Evolutionary conservation across 2,329 filamentous ascomycete species (phyloP), one percentile per base, ranked within the genome.

Genomic region (Pseudogymnoascus sp.): DNA sequence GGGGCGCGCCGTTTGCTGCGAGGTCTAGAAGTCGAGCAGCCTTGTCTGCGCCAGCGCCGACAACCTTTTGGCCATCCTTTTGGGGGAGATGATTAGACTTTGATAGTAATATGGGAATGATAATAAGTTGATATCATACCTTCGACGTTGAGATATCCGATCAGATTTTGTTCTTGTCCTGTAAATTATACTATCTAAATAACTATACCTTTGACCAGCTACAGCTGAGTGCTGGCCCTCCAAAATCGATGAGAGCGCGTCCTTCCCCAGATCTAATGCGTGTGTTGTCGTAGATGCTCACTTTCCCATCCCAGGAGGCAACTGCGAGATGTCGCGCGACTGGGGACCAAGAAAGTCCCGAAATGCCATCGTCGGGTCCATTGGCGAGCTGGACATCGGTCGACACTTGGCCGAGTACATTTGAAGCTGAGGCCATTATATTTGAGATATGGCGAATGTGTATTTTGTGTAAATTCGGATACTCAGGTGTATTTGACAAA

Each of bases 221-320:
- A 65, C 88, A 87, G 71, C 85, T 89, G 64, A 99, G 77, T 2
- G 96, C 92, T 2, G 92, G 91, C 43, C 82, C 90, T 66, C 90
- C 87, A 75, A 95, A 90, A 67, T 95, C 89, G 71, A 94, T 94
- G 62, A 88, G 78, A 64, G 91, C 91, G 70, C 92, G 93, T 53
- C 91, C 91, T 72, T 91, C 85, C 71, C 89, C 83, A 71, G 89
- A 82, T 43, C 91, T 91, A 66, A 84, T 85, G 61, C 76, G 77
- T 66, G 87, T 85, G 71, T 97, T 91, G 74, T 97, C 91, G 77
- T 97, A 99, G 72, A 99, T 93, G 71, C 92, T 88, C 65, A 97
- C 91, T 74, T 96, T 96, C 78, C 95, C 96, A 76, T 99, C 94
- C 94, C 94, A 99, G 69, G 91, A 96, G 53, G 91, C 80, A 35